Evolutionary conservation across 257 asterid species (phyloP).

Genomic region (Fraxinus pennsylvanica): DNA sequence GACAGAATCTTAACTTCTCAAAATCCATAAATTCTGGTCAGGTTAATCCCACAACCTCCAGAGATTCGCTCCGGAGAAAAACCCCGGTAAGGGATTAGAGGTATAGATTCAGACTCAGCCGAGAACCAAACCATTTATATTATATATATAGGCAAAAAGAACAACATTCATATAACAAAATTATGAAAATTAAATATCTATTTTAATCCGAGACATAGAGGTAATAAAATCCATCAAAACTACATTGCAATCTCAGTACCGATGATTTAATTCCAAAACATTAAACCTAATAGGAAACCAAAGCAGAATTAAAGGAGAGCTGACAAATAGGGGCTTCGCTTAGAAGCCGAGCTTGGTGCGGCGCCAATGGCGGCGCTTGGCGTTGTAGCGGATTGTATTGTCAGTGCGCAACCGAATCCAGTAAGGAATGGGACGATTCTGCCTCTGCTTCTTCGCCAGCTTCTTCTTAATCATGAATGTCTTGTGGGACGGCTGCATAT

Average conservation of each 20-base stretch:
- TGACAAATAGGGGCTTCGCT: constrained; percentile 16
- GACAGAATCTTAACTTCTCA: not conserved
- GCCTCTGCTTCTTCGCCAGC: constrained; percentile 60
- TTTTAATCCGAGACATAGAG: not conserved
- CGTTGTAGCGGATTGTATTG: constrained; percentile 60
- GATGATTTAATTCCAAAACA: not conserved
- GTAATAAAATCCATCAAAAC: not conserved
- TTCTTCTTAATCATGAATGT: constrained; percentile 55
- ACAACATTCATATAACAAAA: not conserved
- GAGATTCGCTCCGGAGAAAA: not conserved
- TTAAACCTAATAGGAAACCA: constrained; percentile 11
- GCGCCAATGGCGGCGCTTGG: constrained; percentile 68
- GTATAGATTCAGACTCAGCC: not conserved
- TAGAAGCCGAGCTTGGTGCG: constrained; percentile 64
- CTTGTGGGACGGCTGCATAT: constrained; percentile 54
- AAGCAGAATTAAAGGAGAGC: not conserved
- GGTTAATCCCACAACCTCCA: not conserved
- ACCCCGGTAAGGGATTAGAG: not conserved
- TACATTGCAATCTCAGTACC: not conserved
- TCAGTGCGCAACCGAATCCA: constrained; percentile 63
- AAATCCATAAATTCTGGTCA: not conserved
- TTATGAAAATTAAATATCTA: not conserved
- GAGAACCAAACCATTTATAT: not conserved
- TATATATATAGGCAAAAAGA: not conserved
- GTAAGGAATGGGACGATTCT: constrained; percentile 57